Evolutionary conservation across 768 basidiomycete species (phyloP).

Genomic region (Sporobolomyces phaffii): DNA sequence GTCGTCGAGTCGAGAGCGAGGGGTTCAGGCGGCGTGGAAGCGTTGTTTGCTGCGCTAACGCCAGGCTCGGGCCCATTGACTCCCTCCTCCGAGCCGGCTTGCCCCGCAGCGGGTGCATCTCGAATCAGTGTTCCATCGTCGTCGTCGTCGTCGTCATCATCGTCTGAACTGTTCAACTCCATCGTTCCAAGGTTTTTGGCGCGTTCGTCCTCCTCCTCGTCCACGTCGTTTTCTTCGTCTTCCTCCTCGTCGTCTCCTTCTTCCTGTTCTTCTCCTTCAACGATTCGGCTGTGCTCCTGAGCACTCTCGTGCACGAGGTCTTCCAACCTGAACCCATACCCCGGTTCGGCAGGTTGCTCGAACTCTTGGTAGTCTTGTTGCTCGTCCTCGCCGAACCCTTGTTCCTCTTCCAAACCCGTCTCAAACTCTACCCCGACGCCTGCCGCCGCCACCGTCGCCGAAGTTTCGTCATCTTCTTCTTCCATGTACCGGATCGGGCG

Average conservation of each 20-base stretch:
- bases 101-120: too few species aligned
- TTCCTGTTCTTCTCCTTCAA: neutral
- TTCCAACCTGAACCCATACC: conserved; percentile 6
- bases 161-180: neutral
- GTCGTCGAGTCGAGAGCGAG: too few species aligned
- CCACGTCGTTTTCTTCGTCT: neutral
- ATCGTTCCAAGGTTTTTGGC: conserved; percentile 3
- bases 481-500: conserved; percentile 11
- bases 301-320: neutral
- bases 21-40: too few species aligned
- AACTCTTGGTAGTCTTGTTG: neutral
- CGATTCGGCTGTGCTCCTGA: too few species aligned
- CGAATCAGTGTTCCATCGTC: too few species aligned
- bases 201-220: too few species aligned
- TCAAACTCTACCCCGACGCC: neutral
- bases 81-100: too few species aligned
- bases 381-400: conserved; percentile 3
- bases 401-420: neutral
- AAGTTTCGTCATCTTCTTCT: neutral
- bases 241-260: neutral
- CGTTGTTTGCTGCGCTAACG: too few species aligned
- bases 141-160: neutral
- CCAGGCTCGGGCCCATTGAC: too few species aligned
- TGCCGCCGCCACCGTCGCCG: too few species aligned
- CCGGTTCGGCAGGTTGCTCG: neutral